A percentile compares a stretch with the other conserved stretches of the same genome.
These are phyloP conservation scores for Tremellales sp. DNA, from an alignment of 1,284 basidiomycete species.

Conservation along the genomic window DNA sequence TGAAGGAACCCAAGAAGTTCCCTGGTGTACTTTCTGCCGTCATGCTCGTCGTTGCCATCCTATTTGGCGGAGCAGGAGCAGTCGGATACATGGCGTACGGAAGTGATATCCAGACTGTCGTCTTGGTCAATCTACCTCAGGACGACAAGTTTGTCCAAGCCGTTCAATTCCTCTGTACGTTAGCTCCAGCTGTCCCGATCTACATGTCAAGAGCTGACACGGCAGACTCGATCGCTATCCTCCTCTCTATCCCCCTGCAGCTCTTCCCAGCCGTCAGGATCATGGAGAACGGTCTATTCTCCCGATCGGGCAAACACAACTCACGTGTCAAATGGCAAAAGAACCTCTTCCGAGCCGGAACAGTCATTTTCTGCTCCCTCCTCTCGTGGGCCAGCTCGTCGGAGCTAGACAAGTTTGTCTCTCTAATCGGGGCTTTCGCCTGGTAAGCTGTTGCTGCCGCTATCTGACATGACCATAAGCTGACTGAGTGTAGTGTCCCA, in stretches of 20 bases:
- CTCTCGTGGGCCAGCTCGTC: slow-evolving; percentile 80
- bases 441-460: slow-evolving; percentile 61
- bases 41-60: slow-evolving; percentile 65
- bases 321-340: slow-evolving; percentile 69
- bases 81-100: slow-evolving; percentile 89
- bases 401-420: slow-evolving; percentile 96
- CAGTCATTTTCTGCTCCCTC: slow-evolving; percentile 70
- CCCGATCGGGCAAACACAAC: slow-evolving; percentile 65
- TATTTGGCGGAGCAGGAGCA: slow-evolving; percentile 87
- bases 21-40: slow-evolving; percentile 82
- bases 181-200: slow-evolving; percentile 13
- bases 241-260: slow-evolving; percentile 89
- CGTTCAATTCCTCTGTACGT: slow-evolving; percentile 69
- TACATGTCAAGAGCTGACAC: neutral
- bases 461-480: neutral
- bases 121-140: slow-evolving; percentile 88
- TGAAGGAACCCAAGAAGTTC: slow-evolving; percentile 90
- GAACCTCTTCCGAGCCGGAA: slow-evolving; percentile 77
- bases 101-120: slow-evolving; percentile 81
- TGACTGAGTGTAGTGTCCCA: slow-evolving; percentile 62
- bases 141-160: slow-evolving; percentile 83
- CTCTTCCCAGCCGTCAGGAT: slow-evolving; percentile 97
- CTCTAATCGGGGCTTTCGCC: slow-evolving; percentile 87
- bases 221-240: slow-evolving; percentile 74
- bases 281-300: slow-evolving; percentile 94